These are phyloP conservation scores for Chlamydomonas eustigma DNA, from an alignment of 139 green algal genomes.

Conservation along the genomic window DNA sequence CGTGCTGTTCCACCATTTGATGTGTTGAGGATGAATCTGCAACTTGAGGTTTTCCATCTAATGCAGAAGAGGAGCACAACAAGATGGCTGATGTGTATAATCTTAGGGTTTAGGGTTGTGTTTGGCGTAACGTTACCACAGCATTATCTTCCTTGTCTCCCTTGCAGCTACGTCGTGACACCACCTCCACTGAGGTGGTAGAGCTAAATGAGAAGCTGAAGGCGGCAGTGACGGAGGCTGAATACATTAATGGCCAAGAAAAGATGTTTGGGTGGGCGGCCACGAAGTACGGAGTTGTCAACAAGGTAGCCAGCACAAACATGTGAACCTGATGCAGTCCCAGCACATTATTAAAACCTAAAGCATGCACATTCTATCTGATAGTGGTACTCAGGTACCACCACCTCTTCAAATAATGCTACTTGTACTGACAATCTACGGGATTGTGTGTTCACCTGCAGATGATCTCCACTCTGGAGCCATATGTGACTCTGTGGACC, in stretches of 20 bases:
- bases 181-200: slow-evolving; percentile 23
- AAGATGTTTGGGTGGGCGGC: slow-evolving; percentile 66
- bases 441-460: not conserved
- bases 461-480: slow-evolving; percentile 55
- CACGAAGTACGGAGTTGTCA: slow-evolving; percentile 63
- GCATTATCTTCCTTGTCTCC: not conserved
- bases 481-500: slow-evolving; percentile 63
- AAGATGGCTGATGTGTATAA: no score
- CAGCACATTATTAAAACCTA: no score
- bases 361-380: no score
- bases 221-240: slow-evolving; percentile 45
- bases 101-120: no score
- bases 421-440: no score
- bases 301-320: no score
- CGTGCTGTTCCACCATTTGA: not conserved
- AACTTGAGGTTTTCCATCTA: no score
- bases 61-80: no score
- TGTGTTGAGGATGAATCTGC: not conserved
- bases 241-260: slow-evolving; percentile 72
- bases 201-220: slow-evolving; percentile 51
- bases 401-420: no score
- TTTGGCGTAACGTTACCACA: no score
- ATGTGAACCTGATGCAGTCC: no score
- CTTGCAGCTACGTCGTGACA: not conserved
- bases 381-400: no score